A percentile compares a stretch with the other conserved stretches of the same genome.
Evolutionary conservation across 768 basidiomycete species (phyloP).

Genomic region (Mrakia gelida): DNA sequence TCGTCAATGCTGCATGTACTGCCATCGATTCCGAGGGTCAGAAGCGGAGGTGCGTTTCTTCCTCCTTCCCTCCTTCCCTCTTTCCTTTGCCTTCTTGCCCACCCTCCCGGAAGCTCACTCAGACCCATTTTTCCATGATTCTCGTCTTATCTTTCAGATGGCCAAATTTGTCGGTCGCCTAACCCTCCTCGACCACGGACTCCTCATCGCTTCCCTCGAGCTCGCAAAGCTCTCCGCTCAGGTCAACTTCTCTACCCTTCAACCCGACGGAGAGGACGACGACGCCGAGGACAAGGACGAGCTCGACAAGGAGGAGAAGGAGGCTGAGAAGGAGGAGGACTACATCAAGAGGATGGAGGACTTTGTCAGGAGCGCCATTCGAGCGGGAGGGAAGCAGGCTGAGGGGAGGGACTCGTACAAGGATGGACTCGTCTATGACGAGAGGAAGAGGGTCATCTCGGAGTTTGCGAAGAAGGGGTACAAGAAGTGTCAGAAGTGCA

Average conservation of each 20-base stretch:
- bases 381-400: constrained; percentile 43
- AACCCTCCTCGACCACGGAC: constrained; percentile 79
- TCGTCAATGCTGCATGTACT: constrained; percentile 84
- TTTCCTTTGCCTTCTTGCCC: neutral
- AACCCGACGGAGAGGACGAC: constrained; percentile 11
- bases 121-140: constrained; percentile 4
- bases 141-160: constrained; percentile 50
- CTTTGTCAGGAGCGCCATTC: constrained; percentile 36
- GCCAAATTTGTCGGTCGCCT: constrained; percentile 82
- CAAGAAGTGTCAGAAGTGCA: constrained; percentile 72
- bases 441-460: constrained; percentile 71
- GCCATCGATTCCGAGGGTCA: constrained; percentile 81
- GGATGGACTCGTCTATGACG: constrained; percentile 78
- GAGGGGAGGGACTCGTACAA: constrained; percentile 84
- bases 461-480: constrained; percentile 70
- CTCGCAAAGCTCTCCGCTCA: constrained; percentile 64
- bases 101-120: neutral
- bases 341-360: constrained; percentile 40
- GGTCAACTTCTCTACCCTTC: constrained; percentile 32
- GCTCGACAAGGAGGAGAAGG: constrained; percentile 45
- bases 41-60: constrained; percentile 57
- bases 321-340: constrained; percentile 40
- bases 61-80: neutral
- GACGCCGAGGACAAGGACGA: constrained; percentile 42
- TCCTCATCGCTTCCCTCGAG: constrained; percentile 71